phyloP scores from a whole-genome alignment of 2,329 filamentous ascomycete species.

The Sporothrix dimorphospora region DNA sequence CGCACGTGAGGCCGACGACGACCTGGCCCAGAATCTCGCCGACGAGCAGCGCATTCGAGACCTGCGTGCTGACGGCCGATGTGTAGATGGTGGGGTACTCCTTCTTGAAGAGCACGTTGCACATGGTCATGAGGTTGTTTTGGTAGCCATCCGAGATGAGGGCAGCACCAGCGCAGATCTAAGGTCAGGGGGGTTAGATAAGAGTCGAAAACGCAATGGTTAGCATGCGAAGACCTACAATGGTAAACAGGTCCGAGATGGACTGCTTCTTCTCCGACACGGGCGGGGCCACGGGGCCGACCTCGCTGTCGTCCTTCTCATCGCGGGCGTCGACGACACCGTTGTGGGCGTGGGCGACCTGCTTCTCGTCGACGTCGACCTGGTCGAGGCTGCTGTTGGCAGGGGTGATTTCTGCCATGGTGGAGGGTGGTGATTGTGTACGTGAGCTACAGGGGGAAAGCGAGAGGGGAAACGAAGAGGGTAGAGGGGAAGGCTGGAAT shows the following conservation, averaged over 20 bases:
- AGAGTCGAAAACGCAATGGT: too few relatives aligned
- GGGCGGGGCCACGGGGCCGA: not conserved
- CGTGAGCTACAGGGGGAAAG: not conserved
- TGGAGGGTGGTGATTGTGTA: not conserved
- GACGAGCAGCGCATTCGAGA: slow-evolving; percentile 59
- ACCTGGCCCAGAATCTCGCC: slow-evolving; percentile 61
- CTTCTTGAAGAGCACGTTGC: slow-evolving; percentile 38
- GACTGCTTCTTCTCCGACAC: slow-evolving; percentile 28
- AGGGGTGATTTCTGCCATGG: slow-evolving; percentile 19
- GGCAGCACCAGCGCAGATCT: slow-evolving; percentile 37
- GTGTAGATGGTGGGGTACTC: slow-evolving; percentile 43
- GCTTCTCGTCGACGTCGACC: slow-evolving; percentile 19
- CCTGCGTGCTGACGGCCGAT: slow-evolving; percentile 42
- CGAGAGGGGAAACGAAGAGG: not conserved
- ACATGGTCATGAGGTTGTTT: slow-evolving; percentile 43
- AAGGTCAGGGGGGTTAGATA: not conserved
- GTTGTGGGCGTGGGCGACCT: not conserved
- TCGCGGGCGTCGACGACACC: not conserved
- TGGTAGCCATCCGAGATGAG: slow-evolving; percentile 42
- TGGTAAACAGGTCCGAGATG: slow-evolving; percentile 29
- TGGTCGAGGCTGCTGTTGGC: slow-evolving; percentile 8
- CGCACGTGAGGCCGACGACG: slow-evolving; percentile 55
- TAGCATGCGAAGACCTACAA: slow-evolving; percentile 10
- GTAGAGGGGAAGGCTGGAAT: not conserved
- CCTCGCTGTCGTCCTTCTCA: not conserved